These are phyloP conservation scores for Silene conica DNA, from an alignment of 148 eudicot species.

Conservation along the genomic window DNA sequence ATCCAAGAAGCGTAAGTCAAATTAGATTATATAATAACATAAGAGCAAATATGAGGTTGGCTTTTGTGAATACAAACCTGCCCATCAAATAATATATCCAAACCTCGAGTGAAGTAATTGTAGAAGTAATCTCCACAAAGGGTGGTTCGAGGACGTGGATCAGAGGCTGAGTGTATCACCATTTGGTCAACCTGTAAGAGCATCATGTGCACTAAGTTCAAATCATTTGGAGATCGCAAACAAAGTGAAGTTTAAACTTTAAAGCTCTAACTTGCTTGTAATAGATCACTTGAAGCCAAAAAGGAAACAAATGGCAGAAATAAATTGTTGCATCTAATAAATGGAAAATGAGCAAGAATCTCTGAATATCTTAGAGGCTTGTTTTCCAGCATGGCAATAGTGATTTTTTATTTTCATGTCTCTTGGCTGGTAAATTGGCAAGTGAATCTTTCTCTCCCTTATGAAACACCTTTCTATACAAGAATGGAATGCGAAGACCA, in stretches of 20 bases:
- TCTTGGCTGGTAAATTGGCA: background rate
- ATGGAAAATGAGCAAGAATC: background rate
- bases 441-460: background rate
- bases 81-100: conserved; percentile 97
- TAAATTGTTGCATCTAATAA: background rate
- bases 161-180: conserved; percentile 95
- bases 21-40: background rate
- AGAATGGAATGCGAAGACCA: background rate
- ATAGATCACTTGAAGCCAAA: background rate
- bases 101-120: conserved; percentile 87
- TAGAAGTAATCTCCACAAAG: conserved; percentile 97
- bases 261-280: background rate
- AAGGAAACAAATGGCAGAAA: background rate
- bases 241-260: background rate
- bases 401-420: background rate
- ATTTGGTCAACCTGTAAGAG: conserved; percentile 84
- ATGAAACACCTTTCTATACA: background rate
- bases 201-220: background rate
- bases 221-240: background rate
- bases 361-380: background rate
- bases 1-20: conserved; percentile 8
- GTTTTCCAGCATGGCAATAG: background rate
- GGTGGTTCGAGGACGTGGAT: conserved; percentile 79
- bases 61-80: conserved; percentile 44
- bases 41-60: background rate